Base-by-base conservation (phyloP, 768 basidiomycete genomes). In the Cubamyces sp. region DNA sequence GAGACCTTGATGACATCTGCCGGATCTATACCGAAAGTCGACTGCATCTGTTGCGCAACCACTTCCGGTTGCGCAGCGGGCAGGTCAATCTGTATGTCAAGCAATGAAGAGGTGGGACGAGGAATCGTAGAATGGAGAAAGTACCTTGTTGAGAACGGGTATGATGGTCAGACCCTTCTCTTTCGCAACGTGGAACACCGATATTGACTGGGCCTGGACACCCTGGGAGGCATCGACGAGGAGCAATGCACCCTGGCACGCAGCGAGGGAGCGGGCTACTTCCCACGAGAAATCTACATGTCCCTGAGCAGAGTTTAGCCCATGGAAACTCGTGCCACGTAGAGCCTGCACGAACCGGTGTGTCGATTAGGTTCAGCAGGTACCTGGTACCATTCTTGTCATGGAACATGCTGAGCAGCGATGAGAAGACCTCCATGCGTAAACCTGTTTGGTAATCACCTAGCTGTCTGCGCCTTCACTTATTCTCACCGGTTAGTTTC, bases 261-360 rank as follows among this genome's bases (percentile, higher is more conserved):
- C 94, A 3, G 94, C 88, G 42, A 98, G 77, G 26, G 92, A 94
- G 50, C 97, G 85, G 16, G 94, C 90, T 37, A 99, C 94, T 75
- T 98, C 96, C 87, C 94, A 97, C 60, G 93, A 85, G 75, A 99
- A 99, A 78, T 99, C 97, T 40, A 98, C 97, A 76, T 99, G 97
- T 1, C 97, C 96, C 85, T 91, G 65, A 8, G 37, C 53, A 18
- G 15, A 16, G 26, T 1, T 46, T 19, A 21, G 57, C 15, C 15
- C 54, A 39, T 52, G 4, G 46, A 49, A 14, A 18, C n/a, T 41
- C 23, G 12, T 18, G 25, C 26, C 8, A 8, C 21, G 12, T n/a
- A 57, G 39, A 23, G 7, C 40, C 23, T 28, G 40, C 19, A 71
- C 81, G 56, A 68, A 91, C 93, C 48, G 96, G 96, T 0, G 97